Evolutionary conservation across 164 flowering plant genomes (phyloP), one percentile per base, ranked within the genome.

Genomic region (Stephania japonica): DNA sequence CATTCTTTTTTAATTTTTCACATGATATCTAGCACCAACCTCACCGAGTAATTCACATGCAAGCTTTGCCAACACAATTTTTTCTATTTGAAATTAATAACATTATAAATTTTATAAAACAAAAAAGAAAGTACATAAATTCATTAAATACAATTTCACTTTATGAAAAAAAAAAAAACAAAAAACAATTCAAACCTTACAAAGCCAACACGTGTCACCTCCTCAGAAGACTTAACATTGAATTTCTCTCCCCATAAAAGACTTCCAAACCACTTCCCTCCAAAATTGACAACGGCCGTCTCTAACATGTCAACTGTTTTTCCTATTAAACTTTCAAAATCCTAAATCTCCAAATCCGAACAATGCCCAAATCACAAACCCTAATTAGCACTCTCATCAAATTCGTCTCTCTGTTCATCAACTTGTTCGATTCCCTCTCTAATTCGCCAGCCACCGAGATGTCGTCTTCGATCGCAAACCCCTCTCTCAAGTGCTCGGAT

Each of bases 401-500:
- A 32, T 32, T 32, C 38, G 10, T 12, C 53, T 47, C 16, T 9
- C 53, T 56, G n/a, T 56, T 56, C n/a, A 47, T 47, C 53, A 16
- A 16, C 62, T 56, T 14, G 21, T 3, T 56, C 62, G n/a, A 47
- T 47, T 32, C 43, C 38, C 5, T 70, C 11, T n/a, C 38, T 4
- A 4, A 32, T 32, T 7, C 16, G 23, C 50, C 3, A n/a, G 11
- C 24, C 72, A 70, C 56, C 65, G 38, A 18, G 21, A 56, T 69
- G 14, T 38, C 49, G 42, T 27, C n/a, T n/a, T n/a, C n/a, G 2
- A 10, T 56, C 19, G 18, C 74, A 14, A 42, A 65, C 62, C 53
- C 6, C 62, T 18, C 62, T 56, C 62, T 16, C 70, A 41, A 61
- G 67, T 74, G 50, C 72, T 26, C 53, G 14, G 78, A 70, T 66